Conservation (phyloP, 352 stramenopile genomes). For the Phytopythium montanum region DNA sequence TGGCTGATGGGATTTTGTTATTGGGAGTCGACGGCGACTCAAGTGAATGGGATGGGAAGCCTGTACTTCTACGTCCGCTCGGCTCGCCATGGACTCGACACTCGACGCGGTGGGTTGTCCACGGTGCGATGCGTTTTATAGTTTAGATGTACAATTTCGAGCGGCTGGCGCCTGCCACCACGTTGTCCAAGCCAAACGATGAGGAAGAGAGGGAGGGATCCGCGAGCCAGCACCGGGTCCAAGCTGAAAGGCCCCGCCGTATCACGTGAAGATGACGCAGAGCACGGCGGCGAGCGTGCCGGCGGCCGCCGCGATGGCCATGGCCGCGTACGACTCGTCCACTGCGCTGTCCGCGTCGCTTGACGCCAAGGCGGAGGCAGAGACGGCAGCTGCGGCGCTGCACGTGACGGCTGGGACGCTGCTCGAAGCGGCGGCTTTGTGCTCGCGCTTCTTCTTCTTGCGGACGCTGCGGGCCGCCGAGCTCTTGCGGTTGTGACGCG, state of each 20-base stretch:
- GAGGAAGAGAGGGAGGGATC: background rate
- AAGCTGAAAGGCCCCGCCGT: background rate
- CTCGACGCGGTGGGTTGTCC: background rate
- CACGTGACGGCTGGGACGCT: background rate
- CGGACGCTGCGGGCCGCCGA: conserved; percentile 10
- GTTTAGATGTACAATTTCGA: conserved; percentile 10
- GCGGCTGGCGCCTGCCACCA: background rate
- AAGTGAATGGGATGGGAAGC: background rate
- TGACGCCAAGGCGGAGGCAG: background rate
- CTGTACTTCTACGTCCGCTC: background rate
- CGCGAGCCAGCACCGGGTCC: background rate
- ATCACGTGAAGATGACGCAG: conserved; percentile 55
- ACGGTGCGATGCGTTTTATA: conserved; percentile 3
- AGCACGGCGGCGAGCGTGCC: conserved; percentile 55
- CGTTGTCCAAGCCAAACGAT: background rate
- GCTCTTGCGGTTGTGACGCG: background rate
- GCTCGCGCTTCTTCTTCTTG: conserved; percentile 40
- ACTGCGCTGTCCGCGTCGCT: conserved; percentile 1
- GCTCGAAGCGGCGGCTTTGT: conserved; percentile 10
- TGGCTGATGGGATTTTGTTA: conserved; percentile 8
- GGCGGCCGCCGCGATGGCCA: conserved; percentile 52
- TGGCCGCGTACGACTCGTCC: conserved; percentile 28
- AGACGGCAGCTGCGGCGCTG: conserved; percentile 10
- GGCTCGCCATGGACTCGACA: background rate
- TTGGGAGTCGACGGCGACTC: conserved; percentile 1